Percentiles rank a stretch among this genome's conserved stretches.
These are phyloP conservation scores for Beauveria sp. DNA, from an alignment of 2,329 filamentous ascomycete species.

Conservation along the genomic window DNA sequence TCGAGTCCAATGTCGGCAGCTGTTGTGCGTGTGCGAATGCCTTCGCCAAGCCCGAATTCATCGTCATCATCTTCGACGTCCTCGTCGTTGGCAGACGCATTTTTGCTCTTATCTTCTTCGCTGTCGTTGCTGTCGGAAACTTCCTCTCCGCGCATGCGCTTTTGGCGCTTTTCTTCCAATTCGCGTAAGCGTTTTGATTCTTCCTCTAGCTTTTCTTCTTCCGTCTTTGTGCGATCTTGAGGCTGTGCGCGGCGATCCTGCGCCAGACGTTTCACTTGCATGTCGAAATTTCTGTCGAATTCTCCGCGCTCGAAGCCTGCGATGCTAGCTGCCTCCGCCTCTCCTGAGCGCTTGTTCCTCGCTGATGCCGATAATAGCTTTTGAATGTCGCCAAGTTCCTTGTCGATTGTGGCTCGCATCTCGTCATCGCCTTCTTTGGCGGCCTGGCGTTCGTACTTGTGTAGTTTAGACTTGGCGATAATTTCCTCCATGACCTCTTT, in stretches of 20 bases:
- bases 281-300: constrained; percentile 82
- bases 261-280: constrained; percentile 71
- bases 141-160: constrained; percentile 81
- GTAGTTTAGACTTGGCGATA: constrained; percentile 90
- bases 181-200: constrained; percentile 70
- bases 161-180: constrained; percentile 73
- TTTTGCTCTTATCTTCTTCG: constrained; percentile 30
- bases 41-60: constrained; percentile 52
- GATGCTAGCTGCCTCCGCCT: constrained; percentile 23
- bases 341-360: constrained; percentile 27
- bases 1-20: constrained; percentile 65
- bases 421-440: constrained; percentile 92
- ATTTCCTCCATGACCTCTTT: constrained; percentile 97
- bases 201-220: constrained; percentile 73
- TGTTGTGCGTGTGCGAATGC: constrained; percentile 49
- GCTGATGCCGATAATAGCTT: constrained; percentile 51
- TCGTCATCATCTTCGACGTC: constrained; percentile 44
- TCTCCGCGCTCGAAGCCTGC: constrained; percentile 55
- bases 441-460: constrained; percentile 91
- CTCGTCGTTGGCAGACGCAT: constrained; percentile 29
- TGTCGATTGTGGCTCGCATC: constrained; percentile 73
- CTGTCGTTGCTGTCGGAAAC: constrained; percentile 57
- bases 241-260: constrained; percentile 80
- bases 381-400: constrained; percentile 71
- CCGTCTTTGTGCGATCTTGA: constrained; percentile 81